phyloP scores from a whole-genome alignment of 345 rosid species.

The Corchorus capsularis region DNA sequence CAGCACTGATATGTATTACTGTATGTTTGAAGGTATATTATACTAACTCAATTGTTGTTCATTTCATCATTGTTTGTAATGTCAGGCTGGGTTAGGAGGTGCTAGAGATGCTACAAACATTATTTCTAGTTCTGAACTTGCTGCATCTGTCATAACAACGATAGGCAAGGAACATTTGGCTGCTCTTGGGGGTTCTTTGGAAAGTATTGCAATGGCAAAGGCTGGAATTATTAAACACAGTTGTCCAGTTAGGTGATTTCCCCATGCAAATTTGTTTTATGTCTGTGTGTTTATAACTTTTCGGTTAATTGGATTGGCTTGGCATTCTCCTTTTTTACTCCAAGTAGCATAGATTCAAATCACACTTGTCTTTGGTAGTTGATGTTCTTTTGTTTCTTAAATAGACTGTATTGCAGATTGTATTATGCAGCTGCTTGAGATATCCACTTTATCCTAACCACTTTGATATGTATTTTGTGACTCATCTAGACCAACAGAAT shows the following conservation, averaged over 20 bases:
- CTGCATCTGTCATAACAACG: conserved; percentile 74
- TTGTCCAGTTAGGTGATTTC: conserved; percentile 84
- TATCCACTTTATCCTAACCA: background rate
- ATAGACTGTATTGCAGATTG: too few relatives aligned
- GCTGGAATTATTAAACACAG: conserved; percentile 75
- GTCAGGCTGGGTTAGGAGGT: conserved; percentile 90
- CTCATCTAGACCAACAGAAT: background rate
- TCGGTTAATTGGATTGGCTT: background rate
- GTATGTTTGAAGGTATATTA: background rate
- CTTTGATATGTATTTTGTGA: background rate
- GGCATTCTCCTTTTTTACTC: background rate
- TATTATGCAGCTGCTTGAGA: background rate
- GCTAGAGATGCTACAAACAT: conserved; percentile 90
- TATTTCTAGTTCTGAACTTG: conserved; percentile 58
- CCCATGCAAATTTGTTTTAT: conserved; percentile 1
- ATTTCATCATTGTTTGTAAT: background rate
- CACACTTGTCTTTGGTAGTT: background rate
- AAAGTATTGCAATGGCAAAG: conserved; percentile 84
- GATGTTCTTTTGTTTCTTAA: conserved; percentile 8
- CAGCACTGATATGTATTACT: too few relatives aligned
- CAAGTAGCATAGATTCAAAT: background rate
- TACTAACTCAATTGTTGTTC: background rate
- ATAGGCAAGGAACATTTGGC: conserved; percentile 82
- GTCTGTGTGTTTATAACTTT: background rate
- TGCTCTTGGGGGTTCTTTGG: conserved; percentile 88